These are phyloP conservation scores for Diaporthe helianthi DNA, from an alignment of 2,329 filamentous ascomycete genomes.

Conservation along the genomic window DNA sequence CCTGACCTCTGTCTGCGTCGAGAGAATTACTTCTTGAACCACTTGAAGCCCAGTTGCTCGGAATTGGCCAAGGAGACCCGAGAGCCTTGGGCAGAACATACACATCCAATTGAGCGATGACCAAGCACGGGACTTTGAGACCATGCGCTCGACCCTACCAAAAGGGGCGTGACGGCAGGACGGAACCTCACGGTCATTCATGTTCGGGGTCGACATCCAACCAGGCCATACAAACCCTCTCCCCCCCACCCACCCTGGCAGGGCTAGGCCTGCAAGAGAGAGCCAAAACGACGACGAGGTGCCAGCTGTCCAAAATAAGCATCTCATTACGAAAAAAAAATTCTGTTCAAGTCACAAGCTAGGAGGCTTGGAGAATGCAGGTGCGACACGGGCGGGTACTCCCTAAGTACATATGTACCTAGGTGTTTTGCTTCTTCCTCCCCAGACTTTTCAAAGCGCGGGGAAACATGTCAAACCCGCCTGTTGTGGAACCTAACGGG, in stretches of 20 bases:
- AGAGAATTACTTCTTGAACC: not conserved
- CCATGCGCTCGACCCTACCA: slow-evolving; percentile 29
- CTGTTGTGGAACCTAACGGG: slow-evolving; percentile 26
- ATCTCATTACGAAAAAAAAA: not conserved
- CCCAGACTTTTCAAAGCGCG: slow-evolving; percentile 27
- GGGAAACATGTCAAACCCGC: slow-evolving; percentile 24
- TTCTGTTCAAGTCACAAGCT: not conserved
- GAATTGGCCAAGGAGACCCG: not conserved
- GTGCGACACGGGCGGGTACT: slow-evolving; percentile 17
- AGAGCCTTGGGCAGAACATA: not conserved
- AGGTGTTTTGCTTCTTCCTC: slow-evolving; percentile 24
- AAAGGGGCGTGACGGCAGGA: not conserved
- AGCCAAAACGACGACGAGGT: not conserved
- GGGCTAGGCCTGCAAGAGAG: slow-evolving; percentile 18
- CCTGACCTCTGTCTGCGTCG: not conserved
- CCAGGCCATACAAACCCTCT: too few relatives aligned
- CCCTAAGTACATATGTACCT: too few relatives aligned
- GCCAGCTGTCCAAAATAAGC: not conserved
- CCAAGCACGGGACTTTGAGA: slow-evolving; percentile 27
- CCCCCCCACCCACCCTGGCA: too few relatives aligned
- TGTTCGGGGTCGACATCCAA: slow-evolving; percentile 18
- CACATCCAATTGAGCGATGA: not conserved
- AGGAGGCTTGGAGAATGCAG: slow-evolving; percentile 10
- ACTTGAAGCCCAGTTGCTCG: not conserved
- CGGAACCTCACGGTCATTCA: not conserved